Percentiles rank a stretch among this genome's conserved stretches.
phyloP scores from a whole-genome alignment of 2,329 filamentous ascomycete genomes.

The Colletotrichum sp. region DNA sequence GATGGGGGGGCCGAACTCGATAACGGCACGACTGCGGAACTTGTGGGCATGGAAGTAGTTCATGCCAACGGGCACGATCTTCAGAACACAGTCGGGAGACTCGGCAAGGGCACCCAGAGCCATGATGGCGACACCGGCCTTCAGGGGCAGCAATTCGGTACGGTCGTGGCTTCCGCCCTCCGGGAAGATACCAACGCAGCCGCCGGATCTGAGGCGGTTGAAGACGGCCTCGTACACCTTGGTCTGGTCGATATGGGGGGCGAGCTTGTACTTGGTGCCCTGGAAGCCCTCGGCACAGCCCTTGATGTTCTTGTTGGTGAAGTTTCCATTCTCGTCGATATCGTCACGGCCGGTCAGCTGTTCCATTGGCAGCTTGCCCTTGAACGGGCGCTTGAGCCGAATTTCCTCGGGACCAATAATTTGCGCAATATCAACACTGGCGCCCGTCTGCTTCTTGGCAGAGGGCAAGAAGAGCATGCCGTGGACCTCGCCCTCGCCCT shows the following conservation, averaged over 20 bases:
- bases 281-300: slow-evolving; percentile 67
- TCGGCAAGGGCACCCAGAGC: slow-evolving; percentile 87
- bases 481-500: slow-evolving; percentile 72
- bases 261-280: slow-evolving; percentile 84
- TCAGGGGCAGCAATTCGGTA: slow-evolving; percentile 87
- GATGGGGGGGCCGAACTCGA: slow-evolving; percentile 92
- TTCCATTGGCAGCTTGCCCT: slow-evolving; percentile 72
- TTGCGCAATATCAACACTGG: slow-evolving; percentile 83
- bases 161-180: slow-evolving; percentile 97
- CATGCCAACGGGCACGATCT: slow-evolving; percentile 97
- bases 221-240: slow-evolving; percentile 95
- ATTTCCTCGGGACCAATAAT: slow-evolving; percentile 83
- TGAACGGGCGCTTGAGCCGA: slow-evolving; percentile 86
- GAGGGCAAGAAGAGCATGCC: slow-evolving; percentile 89
- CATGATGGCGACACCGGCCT: slow-evolving; percentile 98
- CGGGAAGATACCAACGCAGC: slow-evolving; percentile 95
- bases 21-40: slow-evolving; percentile 92
- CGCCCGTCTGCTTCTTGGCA: slow-evolving; percentile 75
- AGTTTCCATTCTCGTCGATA: slow-evolving; percentile 69
- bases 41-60: slow-evolving; percentile 99
- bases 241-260: slow-evolving; percentile 92
- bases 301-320: slow-evolving; percentile 59
- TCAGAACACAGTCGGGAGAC: slow-evolving; percentile 84
- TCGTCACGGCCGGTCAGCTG: slow-evolving; percentile 85
- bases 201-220: slow-evolving; percentile 77